A percentile compares a stretch with the other conserved stretches of the same genome.
Evolutionary conservation across 495 filamentous ascomycete species (phyloP).

Genomic region (Aspergillus taichungensis): DNA sequence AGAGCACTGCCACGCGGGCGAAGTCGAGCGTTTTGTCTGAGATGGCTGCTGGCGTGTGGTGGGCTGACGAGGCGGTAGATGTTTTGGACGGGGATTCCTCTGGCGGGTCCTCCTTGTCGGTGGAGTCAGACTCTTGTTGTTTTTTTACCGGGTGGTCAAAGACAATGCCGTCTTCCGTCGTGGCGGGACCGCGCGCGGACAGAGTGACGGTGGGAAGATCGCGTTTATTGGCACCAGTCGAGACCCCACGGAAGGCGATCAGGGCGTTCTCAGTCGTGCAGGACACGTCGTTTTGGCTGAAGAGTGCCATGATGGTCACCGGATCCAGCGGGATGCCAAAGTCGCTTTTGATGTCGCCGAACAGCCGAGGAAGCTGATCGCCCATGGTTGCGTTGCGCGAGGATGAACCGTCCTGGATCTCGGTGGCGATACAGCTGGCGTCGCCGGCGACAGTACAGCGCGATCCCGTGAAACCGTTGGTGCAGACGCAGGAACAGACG

Average conservation of each 20-base stretch:
- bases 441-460: slow-evolving; percentile 55
- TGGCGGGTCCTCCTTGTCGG: slow-evolving; percentile 1
- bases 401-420: slow-evolving; percentile 40
- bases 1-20: slow-evolving; percentile 39
- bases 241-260: slow-evolving; percentile 63
- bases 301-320: slow-evolving; percentile 59
- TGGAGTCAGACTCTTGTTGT: not conserved
- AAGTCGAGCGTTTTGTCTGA: slow-evolving; percentile 33
- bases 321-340: slow-evolving; percentile 68
- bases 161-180: slow-evolving; percentile 38
- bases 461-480: slow-evolving; percentile 75
- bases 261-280: slow-evolving; percentile 80
- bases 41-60: slow-evolving; percentile 5
- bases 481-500: slow-evolving; percentile 77
- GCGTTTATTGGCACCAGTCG: slow-evolving; percentile 13
- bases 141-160: slow-evolving; percentile 18
- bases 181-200: slow-evolving; percentile 20
- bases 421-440: slow-evolving; percentile 62
- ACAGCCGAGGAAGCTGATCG: slow-evolving; percentile 61
- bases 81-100: slow-evolving; percentile 6
- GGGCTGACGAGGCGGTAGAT: slow-evolving; percentile 5
- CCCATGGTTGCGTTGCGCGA: slow-evolving; percentile 71
- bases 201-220: slow-evolving; percentile 15
- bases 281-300: slow-evolving; percentile 62
- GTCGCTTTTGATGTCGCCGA: slow-evolving; percentile 52